Conservation (phyloP, 139 green algal species). For the Penium margaritaceum region DNA sequence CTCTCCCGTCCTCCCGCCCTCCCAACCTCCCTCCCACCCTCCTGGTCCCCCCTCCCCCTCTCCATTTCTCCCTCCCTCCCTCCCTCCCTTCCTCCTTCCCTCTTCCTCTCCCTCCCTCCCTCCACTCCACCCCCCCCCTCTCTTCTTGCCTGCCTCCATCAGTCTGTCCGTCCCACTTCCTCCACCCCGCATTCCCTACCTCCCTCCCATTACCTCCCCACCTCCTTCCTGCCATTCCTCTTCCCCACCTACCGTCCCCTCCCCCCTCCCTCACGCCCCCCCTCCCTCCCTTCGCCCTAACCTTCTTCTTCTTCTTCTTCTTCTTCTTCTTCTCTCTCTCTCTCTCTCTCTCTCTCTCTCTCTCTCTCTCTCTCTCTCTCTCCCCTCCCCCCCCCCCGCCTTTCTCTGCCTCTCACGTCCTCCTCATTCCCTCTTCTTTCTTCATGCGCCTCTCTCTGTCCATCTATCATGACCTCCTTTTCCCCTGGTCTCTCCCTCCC, state of each 20-base stretch:
- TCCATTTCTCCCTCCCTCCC: not conserved
- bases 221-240: too few relatives aligned
- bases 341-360: slow-evolving; percentile 34
- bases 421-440: not conserved
- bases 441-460: slow-evolving; percentile 1
- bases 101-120: not conserved
- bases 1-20: too few relatives aligned
- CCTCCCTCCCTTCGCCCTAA: too few relatives aligned
- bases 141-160: not conserved
- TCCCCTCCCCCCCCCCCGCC: not conserved
- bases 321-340: not conserved
- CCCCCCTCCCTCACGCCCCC: too few relatives aligned
- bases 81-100: not conserved
- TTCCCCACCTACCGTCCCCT: too few relatives aligned
- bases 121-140: slow-evolving; percentile 9
- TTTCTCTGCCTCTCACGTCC: slow-evolving; percentile 6
- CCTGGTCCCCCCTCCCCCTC: not conserved
- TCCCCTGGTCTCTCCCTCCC: too few relatives aligned
- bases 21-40: too few relatives aligned
- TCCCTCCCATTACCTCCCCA: too few relatives aligned
- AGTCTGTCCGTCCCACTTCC: too few relatives aligned
- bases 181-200: too few relatives aligned
- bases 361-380: slow-evolving; percentile 33
- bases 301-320: too few relatives aligned
- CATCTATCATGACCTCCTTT: slow-evolving; percentile 2